A percentile compares a stretch with the other conserved stretches of the same genome.
Conservation (phyloP, 257 asterid species). For the Jacaranda mimosifolia region DNA sequence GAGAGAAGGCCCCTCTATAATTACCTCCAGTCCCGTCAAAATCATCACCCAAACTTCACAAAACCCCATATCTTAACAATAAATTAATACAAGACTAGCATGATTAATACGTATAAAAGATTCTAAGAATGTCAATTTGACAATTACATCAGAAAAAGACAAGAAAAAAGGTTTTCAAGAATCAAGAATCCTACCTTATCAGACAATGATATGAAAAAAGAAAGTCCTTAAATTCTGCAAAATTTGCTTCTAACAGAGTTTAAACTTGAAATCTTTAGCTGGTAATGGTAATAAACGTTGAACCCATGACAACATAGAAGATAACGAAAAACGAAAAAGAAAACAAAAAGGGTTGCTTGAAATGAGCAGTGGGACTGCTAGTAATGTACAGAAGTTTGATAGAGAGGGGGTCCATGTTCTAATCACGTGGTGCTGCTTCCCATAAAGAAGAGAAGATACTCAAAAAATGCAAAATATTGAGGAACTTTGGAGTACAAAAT, state of each 20-base stretch:
- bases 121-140: neutral
- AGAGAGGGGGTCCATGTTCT: slow-evolving; percentile 41
- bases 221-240: neutral
- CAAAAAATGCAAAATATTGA: neutral
- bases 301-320: slow-evolving; percentile 38
- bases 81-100: neutral
- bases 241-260: neutral
- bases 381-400: neutral
- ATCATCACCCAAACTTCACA: neutral
- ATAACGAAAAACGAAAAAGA: slow-evolving; percentile 7
- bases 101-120: neutral
- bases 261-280: neutral
- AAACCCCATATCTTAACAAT: neutral
- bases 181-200: neutral
- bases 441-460: slow-evolving; percentile 8
- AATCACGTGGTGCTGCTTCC: slow-evolving; percentile 54
- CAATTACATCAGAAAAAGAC: neutral
- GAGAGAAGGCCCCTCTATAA: neutral
- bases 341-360: neutral
- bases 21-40: slow-evolving; percentile 21
- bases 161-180: neutral
- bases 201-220: neutral
- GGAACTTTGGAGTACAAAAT: neutral
- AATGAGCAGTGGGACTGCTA: neutral
- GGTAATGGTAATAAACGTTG: slow-evolving; percentile 11